Evolutionary conservation across 2,329 filamentous ascomycete species (phyloP).

Genomic region (Mariannaea elegans): DNA sequence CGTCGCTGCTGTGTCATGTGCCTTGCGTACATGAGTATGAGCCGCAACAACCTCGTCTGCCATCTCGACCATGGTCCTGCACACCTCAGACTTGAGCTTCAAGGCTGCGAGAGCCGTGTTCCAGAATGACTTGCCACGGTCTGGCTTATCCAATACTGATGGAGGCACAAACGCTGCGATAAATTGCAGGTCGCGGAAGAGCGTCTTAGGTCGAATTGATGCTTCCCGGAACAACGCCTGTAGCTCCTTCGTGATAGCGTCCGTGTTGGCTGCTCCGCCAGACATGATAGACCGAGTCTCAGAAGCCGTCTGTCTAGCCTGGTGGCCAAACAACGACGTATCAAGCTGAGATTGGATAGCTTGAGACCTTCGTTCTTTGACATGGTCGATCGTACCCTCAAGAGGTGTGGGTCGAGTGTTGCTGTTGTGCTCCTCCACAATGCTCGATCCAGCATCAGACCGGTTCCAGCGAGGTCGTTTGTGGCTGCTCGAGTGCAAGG

Average conservation of each 20-base stretch:
- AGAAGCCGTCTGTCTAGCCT: slow-evolving; percentile 52
- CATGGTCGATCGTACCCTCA: slow-evolving; percentile 75
- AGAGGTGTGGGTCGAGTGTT: slow-evolving; percentile 57
- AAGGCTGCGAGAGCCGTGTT: slow-evolving; percentile 88
- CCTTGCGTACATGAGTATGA: slow-evolving; percentile 70
- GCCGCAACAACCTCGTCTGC: slow-evolving; percentile 64
- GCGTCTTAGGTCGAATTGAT: slow-evolving; percentile 76
- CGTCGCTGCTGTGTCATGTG: slow-evolving; percentile 43
- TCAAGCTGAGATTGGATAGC: slow-evolving; percentile 45
- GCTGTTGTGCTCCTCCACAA: slow-evolving; percentile 44
- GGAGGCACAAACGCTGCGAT: slow-evolving; percentile 73
- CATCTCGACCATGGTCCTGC: slow-evolving; percentile 77
- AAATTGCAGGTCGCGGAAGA: slow-evolving; percentile 84
- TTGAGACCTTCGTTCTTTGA: slow-evolving; percentile 73
- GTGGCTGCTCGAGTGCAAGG: slow-evolving; percentile 56
- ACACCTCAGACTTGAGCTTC: slow-evolving; percentile 87
- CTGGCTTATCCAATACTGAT: slow-evolving; percentile 67
- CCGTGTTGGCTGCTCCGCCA: slow-evolving; percentile 62
- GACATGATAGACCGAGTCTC: slow-evolving; percentile 61
- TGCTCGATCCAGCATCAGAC: slow-evolving; percentile 48
- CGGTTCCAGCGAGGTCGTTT: slow-evolving; percentile 48
- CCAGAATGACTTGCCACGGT: slow-evolving; percentile 83
- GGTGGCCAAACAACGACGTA: slow-evolving; percentile 43
- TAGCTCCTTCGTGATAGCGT: slow-evolving; percentile 72
- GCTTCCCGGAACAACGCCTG: slow-evolving; percentile 73